Evolutionary conservation across 1,284 basidiomycete species (phyloP).

Genomic region (Tylopilus sp.): DNA sequence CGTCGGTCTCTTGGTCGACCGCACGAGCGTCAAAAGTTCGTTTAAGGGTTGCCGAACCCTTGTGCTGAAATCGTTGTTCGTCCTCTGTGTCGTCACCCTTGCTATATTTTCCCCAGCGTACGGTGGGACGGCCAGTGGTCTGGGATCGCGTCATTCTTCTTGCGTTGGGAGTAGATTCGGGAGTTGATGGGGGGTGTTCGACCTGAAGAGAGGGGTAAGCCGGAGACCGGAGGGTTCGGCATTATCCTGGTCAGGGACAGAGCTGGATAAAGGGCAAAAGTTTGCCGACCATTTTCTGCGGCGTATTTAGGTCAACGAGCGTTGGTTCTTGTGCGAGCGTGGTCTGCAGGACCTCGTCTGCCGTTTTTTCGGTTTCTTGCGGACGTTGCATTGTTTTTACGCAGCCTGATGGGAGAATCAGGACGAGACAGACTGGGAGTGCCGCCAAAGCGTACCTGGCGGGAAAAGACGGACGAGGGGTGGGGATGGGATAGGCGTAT

Average conservation of each 20-base stretch:
- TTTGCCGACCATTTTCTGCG: conserved; percentile 32
- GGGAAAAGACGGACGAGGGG: conserved; percentile 3
- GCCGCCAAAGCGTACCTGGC: conserved; percentile 14
- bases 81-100: conserved; percentile 32
- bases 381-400: conserved; percentile 33
- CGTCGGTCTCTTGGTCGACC: conserved; percentile 35
- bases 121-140: conserved; percentile 33
- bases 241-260: conserved; percentile 26
- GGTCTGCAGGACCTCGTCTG: conserved; percentile 9
- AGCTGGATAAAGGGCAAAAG: conserved; percentile 34
- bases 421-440: conserved; percentile 3
- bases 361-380: conserved; percentile 25
- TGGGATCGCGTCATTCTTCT: conserved; percentile 33
- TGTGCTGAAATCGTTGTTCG: conserved; percentile 16
- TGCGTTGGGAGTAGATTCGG: conserved; percentile 25
- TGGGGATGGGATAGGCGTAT: not conserved
- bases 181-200: conserved; percentile 21
- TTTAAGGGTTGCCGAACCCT: conserved; percentile 27
- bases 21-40: conserved; percentile 35
- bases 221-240: conserved; percentile 30
- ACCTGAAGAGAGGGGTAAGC: conserved; percentile 24
- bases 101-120: conserved; percentile 35
- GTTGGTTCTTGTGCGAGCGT: conserved; percentile 22
- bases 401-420: conserved; percentile 32
- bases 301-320: conserved; percentile 27